phyloP scores from a whole-genome alignment of 768 basidiomycete species.

The Hebeloma cylindrosporum region DNA sequence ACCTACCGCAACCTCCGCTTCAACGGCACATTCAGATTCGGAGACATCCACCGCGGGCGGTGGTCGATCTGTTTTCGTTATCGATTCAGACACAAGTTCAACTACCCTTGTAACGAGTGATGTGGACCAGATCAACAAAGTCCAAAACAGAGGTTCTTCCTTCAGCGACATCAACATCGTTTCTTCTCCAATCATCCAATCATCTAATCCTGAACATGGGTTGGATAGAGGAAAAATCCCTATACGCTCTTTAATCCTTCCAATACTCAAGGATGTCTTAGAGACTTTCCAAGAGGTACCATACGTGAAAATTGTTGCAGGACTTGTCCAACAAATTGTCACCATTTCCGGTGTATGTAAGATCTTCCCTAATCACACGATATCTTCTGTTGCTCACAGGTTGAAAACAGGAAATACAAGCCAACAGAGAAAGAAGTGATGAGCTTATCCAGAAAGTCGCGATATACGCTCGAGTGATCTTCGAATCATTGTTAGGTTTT shows the following conservation, averaged over 20 bases:
- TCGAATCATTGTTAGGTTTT: slow-evolving; percentile 20
- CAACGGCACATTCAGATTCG: too few relatives aligned
- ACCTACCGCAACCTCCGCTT: neutral
- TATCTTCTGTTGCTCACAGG: neutral
- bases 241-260: too few relatives aligned
- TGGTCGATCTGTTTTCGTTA: too few relatives aligned
- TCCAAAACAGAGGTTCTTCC: too few relatives aligned
- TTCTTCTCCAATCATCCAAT: too few relatives aligned
- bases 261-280: slow-evolving; percentile 20
- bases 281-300: slow-evolving; percentile 24
- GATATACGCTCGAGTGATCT: slow-evolving; percentile 25
- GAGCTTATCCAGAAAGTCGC: slow-evolving; percentile 27
- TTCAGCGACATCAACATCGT: too few relatives aligned
- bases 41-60: too few relatives aligned
- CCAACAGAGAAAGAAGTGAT: slow-evolving; percentile 20
- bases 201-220: slow-evolving; percentile 4
- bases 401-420: slow-evolving; percentile 21
- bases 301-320: slow-evolving; percentile 26
- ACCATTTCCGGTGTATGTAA: slow-evolving; percentile 24
- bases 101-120: too few relatives aligned
- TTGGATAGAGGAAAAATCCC: too few relatives aligned
- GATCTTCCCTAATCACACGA: neutral
- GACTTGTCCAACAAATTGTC: slow-evolving; percentile 25
- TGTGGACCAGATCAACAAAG: too few relatives aligned
- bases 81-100: too few relatives aligned